Conservation (phyloP, 2,329 filamentous ascomycete genomes). For the Colletotrichum gloeosporioides region DNA sequence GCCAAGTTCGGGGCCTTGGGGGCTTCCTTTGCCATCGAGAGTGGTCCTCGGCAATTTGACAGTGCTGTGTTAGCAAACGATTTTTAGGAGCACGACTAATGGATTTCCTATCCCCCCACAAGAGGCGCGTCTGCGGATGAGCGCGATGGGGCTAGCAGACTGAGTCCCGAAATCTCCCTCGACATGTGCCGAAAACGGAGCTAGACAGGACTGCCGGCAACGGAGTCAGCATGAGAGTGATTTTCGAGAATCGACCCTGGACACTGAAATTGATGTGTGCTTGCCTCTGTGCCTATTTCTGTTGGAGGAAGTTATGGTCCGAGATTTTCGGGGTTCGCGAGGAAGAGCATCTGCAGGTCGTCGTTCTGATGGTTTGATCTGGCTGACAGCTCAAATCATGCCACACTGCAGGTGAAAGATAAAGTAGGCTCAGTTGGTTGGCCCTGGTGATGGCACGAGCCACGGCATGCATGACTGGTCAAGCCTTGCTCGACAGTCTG, state of each 20-base stretch:
- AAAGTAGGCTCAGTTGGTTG: neutral
- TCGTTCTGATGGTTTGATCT: neutral
- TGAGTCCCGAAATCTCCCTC: constrained; percentile 5
- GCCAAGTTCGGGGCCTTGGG: constrained; percentile 3
- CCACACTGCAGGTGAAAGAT: neutral
- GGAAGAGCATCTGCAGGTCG: neutral
- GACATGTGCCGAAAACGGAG: constrained; percentile 20
- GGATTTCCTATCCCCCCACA: neutral
- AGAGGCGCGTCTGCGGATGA: neutral
- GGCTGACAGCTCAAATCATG: neutral
- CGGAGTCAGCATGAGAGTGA: neutral
- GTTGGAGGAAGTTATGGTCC: neutral
- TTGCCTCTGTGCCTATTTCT: neutral
- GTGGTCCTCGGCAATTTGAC: neutral
- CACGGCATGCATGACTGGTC: neutral
- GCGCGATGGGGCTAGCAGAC: constrained; percentile 4
- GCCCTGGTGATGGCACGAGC: neutral
- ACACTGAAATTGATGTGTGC: neutral
- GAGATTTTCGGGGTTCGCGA: neutral
- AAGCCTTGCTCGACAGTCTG: neutral
- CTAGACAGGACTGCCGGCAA: neutral
- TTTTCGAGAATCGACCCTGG: neutral
- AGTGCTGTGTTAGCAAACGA: constrained; percentile 7
- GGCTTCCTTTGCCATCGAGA: neutral
- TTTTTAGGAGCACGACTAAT: constrained; percentile 11